A percentile compares a stretch with the other conserved stretches of the same genome.
Conservation (phyloP, 2,329 filamentous ascomycete genomes). For the Ceratocystis variospora region DNA sequence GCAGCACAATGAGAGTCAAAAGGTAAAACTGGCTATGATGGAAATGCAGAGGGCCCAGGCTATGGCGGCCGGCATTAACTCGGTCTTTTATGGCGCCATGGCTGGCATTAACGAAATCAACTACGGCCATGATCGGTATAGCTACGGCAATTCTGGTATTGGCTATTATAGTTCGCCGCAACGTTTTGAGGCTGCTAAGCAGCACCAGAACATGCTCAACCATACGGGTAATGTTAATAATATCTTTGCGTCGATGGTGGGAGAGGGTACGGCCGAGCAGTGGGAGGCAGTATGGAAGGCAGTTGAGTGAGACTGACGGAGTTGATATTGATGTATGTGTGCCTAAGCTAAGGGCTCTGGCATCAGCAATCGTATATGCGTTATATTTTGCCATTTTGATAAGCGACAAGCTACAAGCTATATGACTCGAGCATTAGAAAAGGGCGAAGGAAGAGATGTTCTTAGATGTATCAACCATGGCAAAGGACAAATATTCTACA, state of each 20-base stretch:
- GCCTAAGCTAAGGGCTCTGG: too few species aligned
- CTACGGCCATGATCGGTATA: slow-evolving; percentile 24
- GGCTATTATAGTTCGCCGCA: slow-evolving; percentile 28
- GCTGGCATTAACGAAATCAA: slow-evolving; percentile 23
- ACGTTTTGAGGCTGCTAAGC: slow-evolving; percentile 26
- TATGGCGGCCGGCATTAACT: slow-evolving; percentile 24
- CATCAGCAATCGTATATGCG: too few species aligned
- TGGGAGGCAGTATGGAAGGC: slow-evolving; percentile 25
- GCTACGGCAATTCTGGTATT: slow-evolving; percentile 27
- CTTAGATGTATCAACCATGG: too few species aligned
- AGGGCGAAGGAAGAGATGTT: background rate
- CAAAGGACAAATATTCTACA: too few species aligned
- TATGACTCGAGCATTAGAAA: background rate
- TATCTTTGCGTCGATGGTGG: slow-evolving; percentile 21
- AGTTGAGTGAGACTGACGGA: slow-evolving; percentile 23
- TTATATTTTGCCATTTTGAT: too few species aligned
- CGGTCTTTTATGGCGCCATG: slow-evolving; percentile 27
- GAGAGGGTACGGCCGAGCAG: slow-evolving; percentile 20
- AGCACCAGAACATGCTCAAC: slow-evolving; percentile 26
- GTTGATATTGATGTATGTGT: background rate
- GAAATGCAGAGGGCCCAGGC: slow-evolving; percentile 25
- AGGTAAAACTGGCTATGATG: slow-evolving; percentile 25
- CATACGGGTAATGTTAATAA: slow-evolving; percentile 25
- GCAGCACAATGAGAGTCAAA: slow-evolving; percentile 25
- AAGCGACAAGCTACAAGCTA: too few species aligned